Percentiles rank a stretch among this genome's conserved stretches.
Conservation (phyloP, 2,329 filamentous ascomycete genomes). For the Cercospora beticola region DNA sequence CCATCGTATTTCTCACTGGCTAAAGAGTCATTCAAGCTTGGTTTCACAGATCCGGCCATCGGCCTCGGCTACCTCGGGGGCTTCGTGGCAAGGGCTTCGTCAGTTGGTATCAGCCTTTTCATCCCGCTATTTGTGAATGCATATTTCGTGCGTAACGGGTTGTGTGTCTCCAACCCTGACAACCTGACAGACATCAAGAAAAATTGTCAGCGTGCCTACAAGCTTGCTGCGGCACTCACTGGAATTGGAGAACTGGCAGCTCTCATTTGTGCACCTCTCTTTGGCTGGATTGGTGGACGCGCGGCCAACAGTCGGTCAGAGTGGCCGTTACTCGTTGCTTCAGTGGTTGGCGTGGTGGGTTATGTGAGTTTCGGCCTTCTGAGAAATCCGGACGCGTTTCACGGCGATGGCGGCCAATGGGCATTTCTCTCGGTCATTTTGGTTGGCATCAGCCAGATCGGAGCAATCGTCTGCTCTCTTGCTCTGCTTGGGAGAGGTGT, state of each 20-base stretch:
- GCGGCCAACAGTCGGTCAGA: constrained; percentile 57
- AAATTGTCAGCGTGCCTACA: constrained; percentile 82
- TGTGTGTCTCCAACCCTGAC: constrained; percentile 60
- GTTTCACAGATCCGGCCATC: constrained; percentile 74
- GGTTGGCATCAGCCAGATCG: constrained; percentile 91
- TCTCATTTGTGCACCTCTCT: constrained; percentile 78
- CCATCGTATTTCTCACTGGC: constrained; percentile 55
- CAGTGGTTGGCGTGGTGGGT: constrained; percentile 71
- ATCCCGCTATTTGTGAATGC: constrained; percentile 91
- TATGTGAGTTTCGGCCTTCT: constrained; percentile 77
- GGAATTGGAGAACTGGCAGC: constrained; percentile 86
- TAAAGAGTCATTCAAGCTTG: constrained; percentile 54
- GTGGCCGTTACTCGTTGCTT: constrained; percentile 69
- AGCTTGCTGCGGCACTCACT: constrained; percentile 81
- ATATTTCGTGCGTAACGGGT: constrained; percentile 78
- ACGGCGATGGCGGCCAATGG: constrained; percentile 58
- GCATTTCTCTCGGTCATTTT: constrained; percentile 70
- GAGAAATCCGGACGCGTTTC: constrained; percentile 68
- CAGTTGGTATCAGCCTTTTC: constrained; percentile 91
- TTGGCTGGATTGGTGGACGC: constrained; percentile 79
- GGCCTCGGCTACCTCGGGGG: constrained; percentile 87
- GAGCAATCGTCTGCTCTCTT: constrained; percentile 93
- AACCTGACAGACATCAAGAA: constrained; percentile 67
- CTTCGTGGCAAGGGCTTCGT: constrained; percentile 91
- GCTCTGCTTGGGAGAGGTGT: constrained; percentile 81